Evolutionary conservation across 2,329 filamentous ascomycete species (phyloP).

Genomic region (Lasiodiplodia sp.): DNA sequence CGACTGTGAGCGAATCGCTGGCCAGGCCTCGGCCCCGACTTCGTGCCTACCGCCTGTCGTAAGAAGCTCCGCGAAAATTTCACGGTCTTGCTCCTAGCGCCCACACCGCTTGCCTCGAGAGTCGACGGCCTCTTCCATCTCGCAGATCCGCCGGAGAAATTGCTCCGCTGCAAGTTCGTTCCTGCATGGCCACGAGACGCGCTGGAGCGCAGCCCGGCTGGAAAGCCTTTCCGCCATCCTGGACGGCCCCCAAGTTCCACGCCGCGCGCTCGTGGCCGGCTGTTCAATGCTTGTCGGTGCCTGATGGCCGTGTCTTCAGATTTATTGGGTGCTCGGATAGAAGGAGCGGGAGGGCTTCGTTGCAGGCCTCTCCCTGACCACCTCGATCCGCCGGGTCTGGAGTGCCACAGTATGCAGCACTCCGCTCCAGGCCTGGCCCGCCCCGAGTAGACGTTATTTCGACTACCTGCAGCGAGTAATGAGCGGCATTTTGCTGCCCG

Average conservation of each 20-base stretch:
- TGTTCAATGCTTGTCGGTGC: constrained; percentile 11
- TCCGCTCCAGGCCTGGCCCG: constrained; percentile 30
- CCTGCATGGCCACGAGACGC: constrained; percentile 29
- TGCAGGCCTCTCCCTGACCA: constrained; percentile 24
- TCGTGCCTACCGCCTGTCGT: constrained; percentile 6
- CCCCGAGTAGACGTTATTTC: constrained; percentile 31
- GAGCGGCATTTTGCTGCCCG: constrained; percentile 21
- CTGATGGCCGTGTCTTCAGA: constrained; percentile 14
- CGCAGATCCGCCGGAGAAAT: constrained; percentile 29
- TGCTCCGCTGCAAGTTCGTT: constrained; percentile 25
- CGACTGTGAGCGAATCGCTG: constrained; percentile 9
- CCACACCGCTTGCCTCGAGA: background rate
- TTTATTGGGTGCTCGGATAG: constrained; percentile 26
- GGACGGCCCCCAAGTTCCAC: constrained; percentile 6
- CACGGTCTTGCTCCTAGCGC: constrained; percentile 19
- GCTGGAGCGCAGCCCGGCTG: background rate
- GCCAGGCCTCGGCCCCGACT: constrained; percentile 19
- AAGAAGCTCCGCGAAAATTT: constrained; percentile 19
- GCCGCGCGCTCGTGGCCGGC: constrained; percentile 9
- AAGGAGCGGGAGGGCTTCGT: constrained; percentile 23
- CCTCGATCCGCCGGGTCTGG: constrained; percentile 27
- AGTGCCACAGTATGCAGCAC: constrained; percentile 19
- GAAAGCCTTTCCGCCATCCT: constrained; percentile 1
- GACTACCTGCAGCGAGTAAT: constrained; percentile 29
- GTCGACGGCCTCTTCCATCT: constrained; percentile 1